These are phyloP conservation scores for Phylloporus rhodoxanthus DNA, from an alignment of 768 basidiomycete genomes.

Conservation along the genomic window DNA sequence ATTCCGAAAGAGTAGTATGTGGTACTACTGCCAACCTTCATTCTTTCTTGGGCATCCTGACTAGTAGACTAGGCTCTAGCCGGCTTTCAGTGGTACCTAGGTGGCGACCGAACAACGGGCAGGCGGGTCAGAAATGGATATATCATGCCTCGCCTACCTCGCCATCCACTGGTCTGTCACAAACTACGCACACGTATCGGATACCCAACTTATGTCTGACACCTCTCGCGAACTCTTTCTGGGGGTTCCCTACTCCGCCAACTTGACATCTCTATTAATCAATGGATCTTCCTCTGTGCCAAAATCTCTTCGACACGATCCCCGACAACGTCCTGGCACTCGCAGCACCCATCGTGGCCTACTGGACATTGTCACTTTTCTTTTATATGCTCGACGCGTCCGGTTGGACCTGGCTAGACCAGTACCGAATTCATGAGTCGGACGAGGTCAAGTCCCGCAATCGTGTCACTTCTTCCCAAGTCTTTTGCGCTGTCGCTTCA, in stretches of 20 bases:
- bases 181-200: background rate
- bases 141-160: background rate
- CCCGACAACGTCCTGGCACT: slow-evolving; percentile 73
- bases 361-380: slow-evolving; percentile 77
- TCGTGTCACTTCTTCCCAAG: slow-evolving; percentile 61
- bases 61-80: no score
- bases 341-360: slow-evolving; percentile 68
- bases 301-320: slow-evolving; percentile 46
- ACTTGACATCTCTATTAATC: background rate
- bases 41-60: no score
- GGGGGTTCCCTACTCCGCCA: background rate
- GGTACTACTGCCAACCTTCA: no score
- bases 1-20: no score
- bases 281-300: slow-evolving; percentile 18
- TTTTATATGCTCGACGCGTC: slow-evolving; percentile 80
- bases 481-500: slow-evolving; percentile 74
- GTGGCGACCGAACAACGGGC: no score
- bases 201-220: background rate
- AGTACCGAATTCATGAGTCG: slow-evolving; percentile 83
- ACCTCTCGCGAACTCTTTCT: background rate
- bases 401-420: slow-evolving; percentile 70
- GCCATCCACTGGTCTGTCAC: background rate
- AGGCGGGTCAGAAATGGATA: no score
- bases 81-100: no score
- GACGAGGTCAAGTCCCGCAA: slow-evolving; percentile 72